Evolutionary conservation across 164 flowering plant species (phyloP).

Genomic region (Berberis vulgaris): DNA sequence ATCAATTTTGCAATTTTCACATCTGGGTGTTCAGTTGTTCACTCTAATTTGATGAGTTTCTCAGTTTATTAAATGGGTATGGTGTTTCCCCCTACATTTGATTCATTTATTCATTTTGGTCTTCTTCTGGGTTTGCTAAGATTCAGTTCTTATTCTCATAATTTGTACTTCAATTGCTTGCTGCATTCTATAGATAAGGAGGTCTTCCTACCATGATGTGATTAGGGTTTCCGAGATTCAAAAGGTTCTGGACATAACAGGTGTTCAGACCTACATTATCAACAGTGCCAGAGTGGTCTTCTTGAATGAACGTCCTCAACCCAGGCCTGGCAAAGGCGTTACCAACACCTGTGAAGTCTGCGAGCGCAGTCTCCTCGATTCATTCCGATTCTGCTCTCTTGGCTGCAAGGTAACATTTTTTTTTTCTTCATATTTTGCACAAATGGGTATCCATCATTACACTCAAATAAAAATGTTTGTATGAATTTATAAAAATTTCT

Average conservation of each 20-base stretch:
- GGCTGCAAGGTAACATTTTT: constrained; percentile 78
- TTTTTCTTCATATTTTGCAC: background rate
- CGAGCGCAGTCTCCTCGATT: constrained; percentile 80
- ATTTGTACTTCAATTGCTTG: background rate
- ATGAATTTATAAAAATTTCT: no score
- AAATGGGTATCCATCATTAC: background rate
- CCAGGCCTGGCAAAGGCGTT: constrained; percentile 92
- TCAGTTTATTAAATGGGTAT: no score
- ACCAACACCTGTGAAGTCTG: constrained; percentile 88
- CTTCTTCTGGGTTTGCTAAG: background rate
- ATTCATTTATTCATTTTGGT: background rate
- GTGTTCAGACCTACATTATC: constrained; percentile 87
- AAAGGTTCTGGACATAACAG: constrained; percentile 70
- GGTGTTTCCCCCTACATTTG: no score
- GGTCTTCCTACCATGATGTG: constrained; percentile 96
- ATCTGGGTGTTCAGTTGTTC: no score
- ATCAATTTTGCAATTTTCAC: no score
- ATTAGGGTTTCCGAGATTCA: constrained; percentile 89
- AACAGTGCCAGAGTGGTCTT: constrained; percentile 91
- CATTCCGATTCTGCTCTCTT: constrained; percentile 88
- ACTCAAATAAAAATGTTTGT: no score
- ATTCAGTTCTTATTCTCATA: no score
- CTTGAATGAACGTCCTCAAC: constrained; percentile 87
- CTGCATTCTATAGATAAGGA: constrained; percentile 59
- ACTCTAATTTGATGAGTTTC: no score